phyloP scores from a whole-genome alignment of 2,329 filamentous ascomycete genomes.

The Myriosclerotinia curreyana region DNA sequence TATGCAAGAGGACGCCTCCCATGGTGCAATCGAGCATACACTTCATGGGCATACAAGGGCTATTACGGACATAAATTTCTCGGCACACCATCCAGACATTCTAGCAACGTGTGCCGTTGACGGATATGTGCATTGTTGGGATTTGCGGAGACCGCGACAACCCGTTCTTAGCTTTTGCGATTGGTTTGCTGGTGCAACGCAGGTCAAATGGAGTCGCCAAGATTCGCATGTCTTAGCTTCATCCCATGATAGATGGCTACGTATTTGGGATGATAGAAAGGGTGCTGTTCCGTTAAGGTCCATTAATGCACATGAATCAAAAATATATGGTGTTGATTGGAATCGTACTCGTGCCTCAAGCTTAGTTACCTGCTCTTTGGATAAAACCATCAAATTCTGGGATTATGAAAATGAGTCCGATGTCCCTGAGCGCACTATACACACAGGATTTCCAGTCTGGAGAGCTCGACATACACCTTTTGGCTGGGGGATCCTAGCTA shows the following conservation, averaged over 20 bases:
- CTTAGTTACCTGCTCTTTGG: slow-evolving; percentile 83
- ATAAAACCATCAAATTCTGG: slow-evolving; percentile 93
- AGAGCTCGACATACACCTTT: slow-evolving; percentile 89
- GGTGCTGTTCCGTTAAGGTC: slow-evolving; percentile 75
- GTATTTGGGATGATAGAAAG: slow-evolving; percentile 86
- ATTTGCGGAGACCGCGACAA: slow-evolving; percentile 69
- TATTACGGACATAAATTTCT: slow-evolving; percentile 96
- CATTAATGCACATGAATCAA: slow-evolving; percentile 84
- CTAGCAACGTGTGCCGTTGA: slow-evolving; percentile 90
- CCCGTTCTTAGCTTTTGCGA: slow-evolving; percentile 82
- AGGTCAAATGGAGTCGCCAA: slow-evolving; percentile 92
- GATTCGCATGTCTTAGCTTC: slow-evolving; percentile 85
- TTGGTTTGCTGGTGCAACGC: slow-evolving; percentile 90
- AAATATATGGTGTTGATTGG: slow-evolving; percentile 96
- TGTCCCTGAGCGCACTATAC: slow-evolving; percentile 71
- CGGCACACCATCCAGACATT: slow-evolving; percentile 84
- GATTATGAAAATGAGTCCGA: slow-evolving; percentile 65
- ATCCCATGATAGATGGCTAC: slow-evolving; percentile 81
- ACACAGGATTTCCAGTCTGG: slow-evolving; percentile 85
- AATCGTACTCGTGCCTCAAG: slow-evolving; percentile 71
- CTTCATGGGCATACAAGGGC: slow-evolving; percentile 81
- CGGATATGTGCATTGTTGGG: slow-evolving; percentile 91
- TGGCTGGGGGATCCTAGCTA: slow-evolving; percentile 78
- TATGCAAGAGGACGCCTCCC: slow-evolving; percentile 62
- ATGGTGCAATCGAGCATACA: slow-evolving; percentile 76